phyloP scores from a whole-genome alignment of 768 basidiomycete genomes.

The Amanita exitialis region DNA sequence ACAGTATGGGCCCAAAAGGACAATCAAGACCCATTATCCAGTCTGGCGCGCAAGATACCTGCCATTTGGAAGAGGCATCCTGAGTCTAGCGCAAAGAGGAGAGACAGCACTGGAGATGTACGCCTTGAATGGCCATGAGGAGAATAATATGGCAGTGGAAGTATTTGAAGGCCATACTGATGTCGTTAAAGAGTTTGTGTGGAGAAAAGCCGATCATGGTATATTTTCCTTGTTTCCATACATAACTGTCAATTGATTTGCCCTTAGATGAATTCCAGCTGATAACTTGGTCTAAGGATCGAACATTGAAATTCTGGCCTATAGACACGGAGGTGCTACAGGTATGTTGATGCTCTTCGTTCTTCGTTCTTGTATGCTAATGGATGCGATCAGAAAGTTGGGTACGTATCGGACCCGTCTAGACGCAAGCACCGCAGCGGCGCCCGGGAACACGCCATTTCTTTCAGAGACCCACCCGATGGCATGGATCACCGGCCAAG shows the following conservation, averaged over 20 bases:
- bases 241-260: neutral
- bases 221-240: conserved; percentile 7
- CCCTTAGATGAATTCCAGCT: conserved; percentile 43
- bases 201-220: conserved; percentile 67
- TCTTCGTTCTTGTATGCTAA: neutral
- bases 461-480: conserved; percentile 49
- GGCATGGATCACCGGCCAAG: conserved; percentile 24
- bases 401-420: conserved; percentile 23
- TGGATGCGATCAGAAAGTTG: conserved; percentile 34
- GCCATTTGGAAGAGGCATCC: conserved; percentile 84
- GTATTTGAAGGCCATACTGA: conserved; percentile 84
- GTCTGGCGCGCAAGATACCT: conserved; percentile 91
- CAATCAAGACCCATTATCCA: conserved; percentile 72
- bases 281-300: conserved; percentile 76
- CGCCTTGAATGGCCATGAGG: conserved; percentile 19
- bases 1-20: conserved; percentile 28
- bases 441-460: conserved; percentile 17
- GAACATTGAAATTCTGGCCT: conserved; percentile 88
- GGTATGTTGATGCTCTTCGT: conserved; percentile 23
- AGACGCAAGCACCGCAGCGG: conserved; percentile 18
- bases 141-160: conserved; percentile 43
- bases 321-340: conserved; percentile 61
- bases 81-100: conserved; percentile 84
- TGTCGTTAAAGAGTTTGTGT: conserved; percentile 97
- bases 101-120: conserved; percentile 83